Conservation (phyloP, 1,284 basidiomycete genomes). For the Ganoderma meredithae region DNA sequence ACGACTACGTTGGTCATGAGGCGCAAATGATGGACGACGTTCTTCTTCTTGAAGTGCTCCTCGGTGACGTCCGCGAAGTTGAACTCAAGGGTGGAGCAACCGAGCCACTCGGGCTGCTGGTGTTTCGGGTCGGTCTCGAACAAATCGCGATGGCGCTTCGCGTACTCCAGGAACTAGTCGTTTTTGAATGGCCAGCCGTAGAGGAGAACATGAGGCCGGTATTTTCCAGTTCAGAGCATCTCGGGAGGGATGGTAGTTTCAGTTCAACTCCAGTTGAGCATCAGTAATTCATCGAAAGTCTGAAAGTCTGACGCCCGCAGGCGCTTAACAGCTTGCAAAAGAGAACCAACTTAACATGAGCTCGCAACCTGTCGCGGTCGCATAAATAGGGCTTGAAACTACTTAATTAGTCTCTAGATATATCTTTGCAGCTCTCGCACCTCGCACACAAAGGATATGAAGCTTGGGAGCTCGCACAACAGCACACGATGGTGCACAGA, state of each 20-base stretch:
- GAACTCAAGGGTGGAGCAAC: conserved; percentile 3
- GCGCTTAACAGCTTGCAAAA: no score
- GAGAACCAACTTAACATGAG: no score
- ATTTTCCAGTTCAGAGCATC: not conserved
- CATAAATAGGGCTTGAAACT: no score
- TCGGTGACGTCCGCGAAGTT: conserved; percentile 12
- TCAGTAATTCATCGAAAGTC: no score
- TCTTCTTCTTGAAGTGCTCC: not conserved
- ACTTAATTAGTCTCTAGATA: no score
- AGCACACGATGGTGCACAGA: no score
- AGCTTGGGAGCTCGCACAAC: no score
- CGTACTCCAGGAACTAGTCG: conserved; percentile 11
- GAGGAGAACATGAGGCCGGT: not conserved
- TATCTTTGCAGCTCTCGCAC: no score
- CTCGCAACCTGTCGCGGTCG: no score
- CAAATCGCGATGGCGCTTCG: not conserved
- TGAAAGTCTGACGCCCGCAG: no score
- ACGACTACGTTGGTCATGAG: not conserved
- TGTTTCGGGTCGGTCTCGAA: not conserved
- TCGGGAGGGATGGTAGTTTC: not conserved
- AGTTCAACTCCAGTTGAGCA: no score
- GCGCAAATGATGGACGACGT: not conserved
- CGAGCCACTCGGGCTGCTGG: not conserved
- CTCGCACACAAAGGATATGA: no score
- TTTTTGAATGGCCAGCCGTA: conserved; percentile 10